phyloP scores from a whole-genome alignment of 2,329 filamentous ascomycete genomes.

The Scortechinia acanthostroma region DNA sequence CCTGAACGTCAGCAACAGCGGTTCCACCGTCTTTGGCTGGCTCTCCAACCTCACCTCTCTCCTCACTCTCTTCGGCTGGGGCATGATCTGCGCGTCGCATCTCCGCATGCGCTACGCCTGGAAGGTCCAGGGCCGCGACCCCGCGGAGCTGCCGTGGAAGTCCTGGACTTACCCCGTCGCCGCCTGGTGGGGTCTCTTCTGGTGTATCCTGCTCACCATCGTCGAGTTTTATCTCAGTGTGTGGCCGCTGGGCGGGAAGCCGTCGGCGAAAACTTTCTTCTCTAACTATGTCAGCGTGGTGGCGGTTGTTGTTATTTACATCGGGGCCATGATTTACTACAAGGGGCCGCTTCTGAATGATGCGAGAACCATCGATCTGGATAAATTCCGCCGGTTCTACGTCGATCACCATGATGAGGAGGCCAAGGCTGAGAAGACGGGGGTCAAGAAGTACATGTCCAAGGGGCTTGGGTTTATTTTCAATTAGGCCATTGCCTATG shows the following conservation, averaged over 20 bases:
- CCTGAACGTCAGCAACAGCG: constrained; percentile 3
- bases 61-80: constrained; percentile 58
- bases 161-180: constrained; percentile 32
- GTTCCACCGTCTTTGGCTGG: constrained; percentile 33
- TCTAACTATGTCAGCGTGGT: constrained; percentile 34
- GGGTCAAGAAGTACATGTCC: constrained; percentile 5
- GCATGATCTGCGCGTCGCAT: constrained; percentile 37
- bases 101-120: constrained; percentile 67
- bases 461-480: too few relatives aligned
- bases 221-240: constrained; percentile 37
- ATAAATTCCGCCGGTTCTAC: constrained; percentile 13
- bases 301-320: constrained; percentile 28
- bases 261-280: constrained; percentile 31
- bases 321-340: constrained; percentile 28
- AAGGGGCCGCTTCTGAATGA: constrained; percentile 23
- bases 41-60: constrained; percentile 50
- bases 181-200: constrained; percentile 31
- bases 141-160: constrained; percentile 69
- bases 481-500: too few relatives aligned
- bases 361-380: constrained; percentile 20
- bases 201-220: constrained; percentile 32
- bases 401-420: constrained; percentile 4
- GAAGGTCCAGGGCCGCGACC: constrained; percentile 58
- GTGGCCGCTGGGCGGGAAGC: constrained; percentile 25
- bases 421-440: not conserved